A percentile compares a stretch with the other conserved stretches of the same genome.
These are phyloP conservation scores for Fonsecaea monophora DNA, from an alignment of 2,329 filamentous ascomycete genomes.

Conservation along the genomic window DNA sequence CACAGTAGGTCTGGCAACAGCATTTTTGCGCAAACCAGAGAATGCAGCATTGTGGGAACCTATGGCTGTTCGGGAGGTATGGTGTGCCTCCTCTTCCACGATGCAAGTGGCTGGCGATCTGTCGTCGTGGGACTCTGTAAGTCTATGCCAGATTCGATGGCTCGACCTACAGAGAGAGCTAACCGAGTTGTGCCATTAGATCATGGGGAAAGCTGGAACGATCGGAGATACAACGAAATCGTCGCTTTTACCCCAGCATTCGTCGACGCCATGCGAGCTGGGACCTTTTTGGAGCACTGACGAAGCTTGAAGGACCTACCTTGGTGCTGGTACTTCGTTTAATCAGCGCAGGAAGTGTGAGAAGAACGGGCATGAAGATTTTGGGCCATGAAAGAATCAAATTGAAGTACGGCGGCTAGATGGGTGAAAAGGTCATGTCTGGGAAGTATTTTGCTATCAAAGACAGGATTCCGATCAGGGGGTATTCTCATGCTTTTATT, in stretches of 20 bases:
- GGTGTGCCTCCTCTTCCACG: conserved; percentile 3
- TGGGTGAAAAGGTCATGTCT: too few relatives aligned
- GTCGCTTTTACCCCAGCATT: neutral
- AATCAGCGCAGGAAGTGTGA: too few relatives aligned
- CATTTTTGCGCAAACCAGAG: conserved; percentile 4
- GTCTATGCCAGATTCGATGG: neutral
- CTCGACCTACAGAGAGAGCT: neutral
- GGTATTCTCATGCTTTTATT: too few relatives aligned
- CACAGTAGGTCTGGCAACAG: conserved; percentile 5
- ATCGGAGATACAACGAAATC: conserved; percentile 11
- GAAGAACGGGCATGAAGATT: too few relatives aligned
- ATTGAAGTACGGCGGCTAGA: too few relatives aligned
- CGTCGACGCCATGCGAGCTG: neutral
- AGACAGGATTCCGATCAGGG: too few relatives aligned
- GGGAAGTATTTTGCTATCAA: too few relatives aligned
- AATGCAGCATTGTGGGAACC: conserved; percentile 7
- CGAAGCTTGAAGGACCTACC: too few relatives aligned
- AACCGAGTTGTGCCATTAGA: neutral
- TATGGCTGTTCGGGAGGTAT: conserved; percentile 13
- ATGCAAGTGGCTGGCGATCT: neutral
- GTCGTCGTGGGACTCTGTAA: conserved; percentile 14
- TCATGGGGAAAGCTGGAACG: conserved; percentile 3
- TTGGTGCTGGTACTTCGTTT: too few relatives aligned
- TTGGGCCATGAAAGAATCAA: too few relatives aligned
- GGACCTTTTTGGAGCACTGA: neutral